Percentiles rank a stretch among this genome's conserved stretches.
These are phyloP conservation scores for Cladosporium phlei DNA, from an alignment of 2,329 filamentous ascomycete species.

Conservation along the genomic window DNA sequence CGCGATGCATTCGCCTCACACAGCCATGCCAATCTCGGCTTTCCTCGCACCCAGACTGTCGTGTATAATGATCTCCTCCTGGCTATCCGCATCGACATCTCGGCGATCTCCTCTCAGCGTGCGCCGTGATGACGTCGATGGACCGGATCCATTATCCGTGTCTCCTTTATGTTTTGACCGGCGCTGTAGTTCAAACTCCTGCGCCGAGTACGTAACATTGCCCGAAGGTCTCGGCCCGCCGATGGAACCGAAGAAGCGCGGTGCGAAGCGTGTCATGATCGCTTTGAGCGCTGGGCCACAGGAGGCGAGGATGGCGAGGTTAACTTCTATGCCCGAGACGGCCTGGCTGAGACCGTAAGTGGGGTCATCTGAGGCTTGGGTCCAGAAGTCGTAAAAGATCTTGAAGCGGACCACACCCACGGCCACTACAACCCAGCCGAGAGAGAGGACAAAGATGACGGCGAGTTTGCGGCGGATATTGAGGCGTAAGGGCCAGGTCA, in stretches of 20 bases:
- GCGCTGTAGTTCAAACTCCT: too few species aligned
- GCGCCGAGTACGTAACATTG: neutral
- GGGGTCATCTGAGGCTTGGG: conserved; percentile 29
- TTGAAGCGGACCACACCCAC: conserved; percentile 35
- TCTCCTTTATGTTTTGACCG: too few species aligned
- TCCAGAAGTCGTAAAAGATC: conserved; percentile 37
- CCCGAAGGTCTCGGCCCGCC: neutral
- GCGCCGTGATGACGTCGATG: too few species aligned
- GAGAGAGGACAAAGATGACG: conserved; percentile 31
- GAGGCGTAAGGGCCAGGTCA: conserved; percentile 43
- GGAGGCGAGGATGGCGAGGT: conserved; percentile 49
- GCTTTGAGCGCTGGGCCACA: conserved; percentile 51
- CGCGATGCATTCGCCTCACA: too few species aligned
- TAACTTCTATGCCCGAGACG: conserved; percentile 37
- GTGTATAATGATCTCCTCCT: too few species aligned
- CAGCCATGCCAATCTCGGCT: too few species aligned
- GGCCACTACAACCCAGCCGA: conserved; percentile 24
- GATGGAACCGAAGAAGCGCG: conserved; percentile 24
- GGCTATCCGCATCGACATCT: too few species aligned
- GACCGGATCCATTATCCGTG: too few species aligned
- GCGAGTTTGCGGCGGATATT: conserved; percentile 34
- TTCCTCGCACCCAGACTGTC: too few species aligned
- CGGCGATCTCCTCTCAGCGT: too few species aligned
- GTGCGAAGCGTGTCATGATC: conserved; percentile 35
- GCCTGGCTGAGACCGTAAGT: conserved; percentile 35